Base-by-base conservation (phyloP, 495 filamentous ascomycete species). In the Hypoxylon intermedium region DNA sequence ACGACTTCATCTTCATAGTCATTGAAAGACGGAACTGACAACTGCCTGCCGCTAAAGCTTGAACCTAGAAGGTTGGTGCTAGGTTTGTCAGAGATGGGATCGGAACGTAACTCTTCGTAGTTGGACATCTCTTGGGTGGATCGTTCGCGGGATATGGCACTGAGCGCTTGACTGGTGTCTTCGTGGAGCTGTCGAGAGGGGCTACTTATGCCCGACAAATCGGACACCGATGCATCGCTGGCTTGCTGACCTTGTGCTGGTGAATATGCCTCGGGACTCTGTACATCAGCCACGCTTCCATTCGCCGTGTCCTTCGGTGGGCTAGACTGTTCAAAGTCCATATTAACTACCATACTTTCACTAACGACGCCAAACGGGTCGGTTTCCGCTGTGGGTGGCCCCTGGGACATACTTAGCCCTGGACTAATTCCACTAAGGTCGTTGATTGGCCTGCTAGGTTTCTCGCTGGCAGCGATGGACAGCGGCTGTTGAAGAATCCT, bases 401-500 rank as follows among this genome's bases (percentile, higher is more conserved):
- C 23, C 9, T 43, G 50, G 13, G 36, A 18, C 6, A 28, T 20
- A 5, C 12, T 15, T 21, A 18, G 20, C 12, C 12, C 20, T 16
- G 36, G 11, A 9, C 28, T 40, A 15, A 3, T 36, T 44, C 30
- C 11, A 23, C 26, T 7, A 20, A 28, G 42, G 6, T 20, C 12
- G 16, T 23, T 12, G 19, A 6, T 16, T 20, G 19, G 44, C 2
- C 54, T 42, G 21, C 50, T 23, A 23, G 15, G 30, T 11, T 54
- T 40, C 9, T 68, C 54, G 6, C 31, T 31, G 6, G 30, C 16
- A 6, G 64, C 48, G 7, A 47, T 23, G 26, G 36, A 43, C 6
- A 69, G 21, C 12, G 68, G 64, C 30, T 71, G 60, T 19, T 70
- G 72, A 3, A 82, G 53, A 13, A 82, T 66, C 9, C 73, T 74